Percentiles rank a stretch among this genome's conserved stretches.
These are phyloP conservation scores for Podaxis sp. DNA, from an alignment of 768 basidiomycete species.

Conservation along the genomic window DNA sequence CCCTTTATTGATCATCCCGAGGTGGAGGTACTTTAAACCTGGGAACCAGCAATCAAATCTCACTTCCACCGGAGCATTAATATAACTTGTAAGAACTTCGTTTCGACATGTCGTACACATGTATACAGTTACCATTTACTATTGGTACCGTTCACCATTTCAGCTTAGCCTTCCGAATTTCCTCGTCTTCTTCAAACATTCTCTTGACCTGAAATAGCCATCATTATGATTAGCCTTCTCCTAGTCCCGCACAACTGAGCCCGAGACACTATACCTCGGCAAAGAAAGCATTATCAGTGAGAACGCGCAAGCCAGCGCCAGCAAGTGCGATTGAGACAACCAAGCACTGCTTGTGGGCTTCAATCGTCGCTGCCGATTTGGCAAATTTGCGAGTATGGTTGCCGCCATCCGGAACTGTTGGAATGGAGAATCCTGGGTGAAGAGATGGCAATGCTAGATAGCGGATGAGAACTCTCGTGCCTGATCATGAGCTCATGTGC, in stretches of 20 bases:
- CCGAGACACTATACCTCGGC: slow-evolving; percentile 39
- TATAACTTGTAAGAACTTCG: too few species aligned
- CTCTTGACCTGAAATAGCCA: slow-evolving; percentile 43
- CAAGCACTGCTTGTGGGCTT: slow-evolving; percentile 66
- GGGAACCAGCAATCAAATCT: too few species aligned
- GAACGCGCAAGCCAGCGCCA: slow-evolving; percentile 62
- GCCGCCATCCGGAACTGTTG: slow-evolving; percentile 67
- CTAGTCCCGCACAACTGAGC: neutral
- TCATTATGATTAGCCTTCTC: neutral
- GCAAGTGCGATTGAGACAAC: slow-evolving; percentile 73
- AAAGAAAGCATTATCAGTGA: slow-evolving; percentile 69
- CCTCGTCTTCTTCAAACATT: slow-evolving; percentile 46
- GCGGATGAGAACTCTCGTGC: neutral
- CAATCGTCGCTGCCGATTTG: slow-evolving; percentile 56
- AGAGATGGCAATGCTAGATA: slow-evolving; percentile 57
- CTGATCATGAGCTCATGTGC: neutral
- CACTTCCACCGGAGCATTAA: too few species aligned
- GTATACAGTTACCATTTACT: neutral
- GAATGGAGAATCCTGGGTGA: slow-evolving; percentile 80
- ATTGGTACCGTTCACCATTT: neutral
- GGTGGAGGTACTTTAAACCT: too few species aligned
- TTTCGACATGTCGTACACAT: neutral
- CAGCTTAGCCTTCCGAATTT: slow-evolving; percentile 5
- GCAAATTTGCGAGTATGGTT: slow-evolving; percentile 76
- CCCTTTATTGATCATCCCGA: too few species aligned